Conservation (phyloP, 352 stramenopile species). For the Phytophthora crassamura region DNA sequence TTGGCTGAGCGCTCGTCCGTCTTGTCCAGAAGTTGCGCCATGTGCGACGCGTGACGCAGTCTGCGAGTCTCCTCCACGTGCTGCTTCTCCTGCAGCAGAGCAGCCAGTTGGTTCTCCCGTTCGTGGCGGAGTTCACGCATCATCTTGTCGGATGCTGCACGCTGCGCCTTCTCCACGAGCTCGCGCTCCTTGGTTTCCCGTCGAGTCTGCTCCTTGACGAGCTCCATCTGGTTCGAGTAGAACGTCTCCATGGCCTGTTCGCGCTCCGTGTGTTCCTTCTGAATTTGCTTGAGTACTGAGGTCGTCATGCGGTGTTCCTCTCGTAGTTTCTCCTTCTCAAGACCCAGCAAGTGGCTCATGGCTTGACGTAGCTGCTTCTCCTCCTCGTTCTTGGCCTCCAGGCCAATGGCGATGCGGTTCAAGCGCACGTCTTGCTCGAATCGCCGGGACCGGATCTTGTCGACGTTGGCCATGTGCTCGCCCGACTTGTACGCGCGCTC, state of each 20-base stretch:
- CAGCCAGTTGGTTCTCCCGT: constrained; percentile 57
- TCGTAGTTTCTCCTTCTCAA: constrained; percentile 74
- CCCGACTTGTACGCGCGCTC: constrained; percentile 66
- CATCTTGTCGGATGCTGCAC: constrained; percentile 69
- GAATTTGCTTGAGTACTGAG: constrained; percentile 58
- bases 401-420: constrained; percentile 64
- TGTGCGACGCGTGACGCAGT: constrained; percentile 54
- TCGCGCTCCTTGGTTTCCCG: constrained; percentile 67
- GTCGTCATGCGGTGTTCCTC: constrained; percentile 66
- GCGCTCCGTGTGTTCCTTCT: constrained; percentile 64
- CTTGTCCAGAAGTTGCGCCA: constrained; percentile 49
- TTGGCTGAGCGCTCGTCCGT: constrained; percentile 40
- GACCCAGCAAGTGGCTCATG: constrained; percentile 64
- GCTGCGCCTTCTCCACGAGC: constrained; percentile 74
- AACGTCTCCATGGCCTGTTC: constrained; percentile 73
- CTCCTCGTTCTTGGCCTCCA: constrained; percentile 69
- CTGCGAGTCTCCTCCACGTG: constrained; percentile 67
- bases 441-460: constrained; percentile 69
- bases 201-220: constrained; percentile 68
- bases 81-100: constrained; percentile 62
- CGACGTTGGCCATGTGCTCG: constrained; percentile 69
- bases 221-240: constrained; percentile 73
- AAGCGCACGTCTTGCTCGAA: constrained; percentile 77
- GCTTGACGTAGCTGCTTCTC: constrained; percentile 73
- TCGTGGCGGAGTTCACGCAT: constrained; percentile 71